Evolutionary conservation across 768 basidiomycete species (phyloP).

Genomic region (Cystofilobasidium ferigula): DNA sequence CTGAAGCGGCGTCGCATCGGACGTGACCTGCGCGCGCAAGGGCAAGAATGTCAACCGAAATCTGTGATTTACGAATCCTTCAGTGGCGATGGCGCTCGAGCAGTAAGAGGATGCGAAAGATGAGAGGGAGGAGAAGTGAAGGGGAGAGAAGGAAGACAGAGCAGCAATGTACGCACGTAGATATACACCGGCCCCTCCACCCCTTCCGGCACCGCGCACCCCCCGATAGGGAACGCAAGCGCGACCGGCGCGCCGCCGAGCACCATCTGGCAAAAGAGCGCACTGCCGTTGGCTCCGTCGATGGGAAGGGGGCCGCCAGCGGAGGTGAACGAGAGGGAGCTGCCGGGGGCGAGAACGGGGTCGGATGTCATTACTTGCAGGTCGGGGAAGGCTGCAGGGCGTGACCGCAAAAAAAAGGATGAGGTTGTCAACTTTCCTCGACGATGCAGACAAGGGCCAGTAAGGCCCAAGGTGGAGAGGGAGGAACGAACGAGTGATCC

Average conservation of each 20-base stretch:
- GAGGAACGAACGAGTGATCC: constrained; percentile 27
- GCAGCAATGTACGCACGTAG: constrained; percentile 11
- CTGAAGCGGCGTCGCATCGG: constrained; percentile 20
- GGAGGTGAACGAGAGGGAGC: constrained; percentile 19
- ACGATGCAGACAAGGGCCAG: background rate
- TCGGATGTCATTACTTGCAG: constrained; percentile 21
- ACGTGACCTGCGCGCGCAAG: background rate
- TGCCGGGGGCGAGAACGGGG: constrained; percentile 18
- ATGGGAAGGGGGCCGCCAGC: constrained; percentile 12
- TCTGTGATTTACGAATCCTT: background rate
- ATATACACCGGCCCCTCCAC: constrained; percentile 9
- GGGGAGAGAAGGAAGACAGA: background rate
- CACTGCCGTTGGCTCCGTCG: no score
- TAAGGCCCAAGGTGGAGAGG: background rate
- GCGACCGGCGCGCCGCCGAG: constrained; percentile 27
- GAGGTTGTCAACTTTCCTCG: no score
- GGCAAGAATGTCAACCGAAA: background rate
- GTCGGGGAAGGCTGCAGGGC: constrained; percentile 26
- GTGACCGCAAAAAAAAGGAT: no score
- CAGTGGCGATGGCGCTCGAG: background rate
- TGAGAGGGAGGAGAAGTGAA: no score
- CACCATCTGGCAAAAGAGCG: constrained; percentile 31
- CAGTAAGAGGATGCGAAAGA: no score
- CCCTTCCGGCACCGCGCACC: constrained; percentile 29
- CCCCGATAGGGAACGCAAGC: constrained; percentile 26